Evolutionary conservation across 352 stramenopile species (phyloP), one percentile per base, ranked within the genome.

Genomic region (Pythium sp.): DNA sequence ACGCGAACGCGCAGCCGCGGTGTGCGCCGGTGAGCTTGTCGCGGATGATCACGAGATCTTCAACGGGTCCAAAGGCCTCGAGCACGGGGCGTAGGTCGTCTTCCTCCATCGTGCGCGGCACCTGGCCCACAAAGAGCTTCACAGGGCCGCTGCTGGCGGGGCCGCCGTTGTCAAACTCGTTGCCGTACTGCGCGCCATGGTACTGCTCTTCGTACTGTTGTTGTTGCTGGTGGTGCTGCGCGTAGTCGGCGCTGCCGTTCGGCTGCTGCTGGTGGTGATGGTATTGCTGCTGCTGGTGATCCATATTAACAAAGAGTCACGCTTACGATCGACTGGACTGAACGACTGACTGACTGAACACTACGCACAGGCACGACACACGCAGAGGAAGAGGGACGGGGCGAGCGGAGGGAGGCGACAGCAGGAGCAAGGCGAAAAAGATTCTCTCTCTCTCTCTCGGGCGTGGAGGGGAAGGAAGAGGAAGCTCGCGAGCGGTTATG

Each of bases 31-130:
- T 97, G 71, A 94, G 79, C 74, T 95, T 96, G 77, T 97, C 91
- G n/a, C 91, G 80, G 74, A 97, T 97, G 76, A 97, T 91, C 55
- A 92, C 84, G 43, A 97, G 75, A 67, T 97, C 90, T 58, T 94
- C 86, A 3, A 97, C 74, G 54, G 80, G 76, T 0, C 91, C 91
- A 65, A 91, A 97, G 24, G 85, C 87, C 59, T 96, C 88, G 54
- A 97, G 90, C 43, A 97, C 82, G 22, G 89, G 87, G 6, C 81
- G 82, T 36, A 97, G 75, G 34, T 91, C 84, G 36, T 94, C 83
- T 65, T 97, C 91, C 47, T 95, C 87, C 87, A 97, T 95, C 14
- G 82, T 86, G 62, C 93, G 91, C 43, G 91, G 91, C 68, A 97
- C 89, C 73, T 94, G 86, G 32, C 86, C 86, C 34, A 94, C 84